phyloP scores from a whole-genome alignment of 2,329 filamentous ascomycete species.

The Blastomyces gilchristii region DNA sequence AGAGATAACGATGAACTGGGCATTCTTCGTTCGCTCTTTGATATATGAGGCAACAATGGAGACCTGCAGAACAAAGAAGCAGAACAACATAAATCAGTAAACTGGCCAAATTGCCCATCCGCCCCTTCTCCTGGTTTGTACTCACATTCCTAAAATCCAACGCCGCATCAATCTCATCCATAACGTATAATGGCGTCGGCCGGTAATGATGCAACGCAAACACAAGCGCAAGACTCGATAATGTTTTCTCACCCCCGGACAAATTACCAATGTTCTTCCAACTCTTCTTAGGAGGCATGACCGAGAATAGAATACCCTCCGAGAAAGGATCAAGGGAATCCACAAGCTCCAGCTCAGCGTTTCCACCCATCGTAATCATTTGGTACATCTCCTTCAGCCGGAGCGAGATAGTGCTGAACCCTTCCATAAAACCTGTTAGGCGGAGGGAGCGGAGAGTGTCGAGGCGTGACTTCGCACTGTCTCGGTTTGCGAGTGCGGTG shows the following conservation, averaged over 20 bases:
- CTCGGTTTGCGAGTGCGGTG: constrained; percentile 64
- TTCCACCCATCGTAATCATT: constrained; percentile 99
- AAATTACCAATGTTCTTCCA: constrained; percentile 99
- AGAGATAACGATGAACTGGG: constrained; percentile 97
- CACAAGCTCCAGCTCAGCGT: constrained; percentile 92
- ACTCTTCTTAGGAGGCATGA: constrained; percentile 99
- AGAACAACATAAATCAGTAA: background rate
- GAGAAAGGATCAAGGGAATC: constrained; percentile 94
- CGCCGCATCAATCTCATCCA: constrained; percentile 98
- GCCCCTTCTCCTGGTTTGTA: constrained; percentile 19
- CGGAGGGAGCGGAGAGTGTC: constrained; percentile 85
- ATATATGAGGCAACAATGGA: constrained; percentile 98
- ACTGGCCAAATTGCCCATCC: background rate
- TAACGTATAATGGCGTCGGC: constrained; percentile 93
- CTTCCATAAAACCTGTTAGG: constrained; percentile 95
- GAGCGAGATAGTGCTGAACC: constrained; percentile 86
- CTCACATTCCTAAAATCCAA: constrained; percentile 95
- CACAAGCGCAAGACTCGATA: constrained; percentile 87
- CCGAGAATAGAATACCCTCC: constrained; percentile 91
- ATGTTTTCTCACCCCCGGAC: constrained; percentile 92
- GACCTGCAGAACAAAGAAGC: constrained; percentile 45
- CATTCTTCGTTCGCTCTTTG: constrained; percentile 98
- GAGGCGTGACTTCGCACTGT: constrained; percentile 80
- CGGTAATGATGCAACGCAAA: constrained; percentile 98
- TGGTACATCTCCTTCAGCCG: constrained; percentile 99